Evolutionary conservation across 164 flowering plant genomes (phyloP).

Genomic region (Houttuynia cordata): DNA sequence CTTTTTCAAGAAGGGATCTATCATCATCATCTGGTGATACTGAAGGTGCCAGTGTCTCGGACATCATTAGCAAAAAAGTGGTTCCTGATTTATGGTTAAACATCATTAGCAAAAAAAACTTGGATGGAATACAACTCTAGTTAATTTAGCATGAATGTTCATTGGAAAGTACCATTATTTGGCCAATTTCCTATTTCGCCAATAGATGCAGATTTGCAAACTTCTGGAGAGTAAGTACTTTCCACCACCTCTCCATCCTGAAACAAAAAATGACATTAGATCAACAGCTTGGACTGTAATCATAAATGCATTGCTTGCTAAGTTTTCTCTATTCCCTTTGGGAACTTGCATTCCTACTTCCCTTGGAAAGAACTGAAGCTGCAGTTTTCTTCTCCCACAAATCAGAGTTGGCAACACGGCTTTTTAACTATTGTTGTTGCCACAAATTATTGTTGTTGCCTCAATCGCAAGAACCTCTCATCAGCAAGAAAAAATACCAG

Average conservation of each 20-base stretch:
- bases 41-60: background rate
- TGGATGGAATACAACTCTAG: background rate
- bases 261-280: background rate
- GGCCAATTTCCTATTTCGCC: background rate
- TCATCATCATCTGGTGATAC: background rate
- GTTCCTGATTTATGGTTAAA: background rate
- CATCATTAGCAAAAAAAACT: too few relatives aligned
- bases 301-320: background rate
- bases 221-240: background rate
- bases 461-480: conserved; percentile 1
- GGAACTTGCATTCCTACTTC: background rate
- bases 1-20: background rate
- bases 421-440: background rate
- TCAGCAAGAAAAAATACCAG: background rate
- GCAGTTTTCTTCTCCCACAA: background rate
- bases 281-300: background rate
- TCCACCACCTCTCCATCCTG: background rate
- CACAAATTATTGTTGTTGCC: conserved; percentile 2
- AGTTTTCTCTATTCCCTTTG: background rate
- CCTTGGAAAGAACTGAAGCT: background rate
- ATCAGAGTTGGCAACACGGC: background rate
- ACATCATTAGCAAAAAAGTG: background rate
- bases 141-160: too few relatives aligned
- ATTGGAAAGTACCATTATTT: background rate
- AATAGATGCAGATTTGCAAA: background rate